Conservation (phyloP, 2,329 filamentous ascomycete species). For the Trichophaea hybrida region DNA sequence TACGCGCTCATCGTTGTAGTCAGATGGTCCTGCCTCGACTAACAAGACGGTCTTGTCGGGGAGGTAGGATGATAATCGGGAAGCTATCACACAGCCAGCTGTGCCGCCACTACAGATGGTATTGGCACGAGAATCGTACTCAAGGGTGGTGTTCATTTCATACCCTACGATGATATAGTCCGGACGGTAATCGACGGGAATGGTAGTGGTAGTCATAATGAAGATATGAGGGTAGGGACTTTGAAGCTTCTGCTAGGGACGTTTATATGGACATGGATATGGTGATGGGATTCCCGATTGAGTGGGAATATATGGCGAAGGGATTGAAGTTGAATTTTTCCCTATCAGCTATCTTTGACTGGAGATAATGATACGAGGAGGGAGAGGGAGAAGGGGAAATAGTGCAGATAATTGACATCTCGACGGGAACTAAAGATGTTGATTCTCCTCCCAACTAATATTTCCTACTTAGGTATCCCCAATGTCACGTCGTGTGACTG, state of each 20-base stretch:
- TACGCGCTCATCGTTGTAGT: conserved; percentile 76
- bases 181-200: conserved; percentile 44
- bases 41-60: conserved; percentile 68
- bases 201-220: conserved; percentile 27
- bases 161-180: conserved; percentile 70
- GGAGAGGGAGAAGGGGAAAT: too few species aligned
- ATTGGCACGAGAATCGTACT: neutral
- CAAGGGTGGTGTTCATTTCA: neutral
- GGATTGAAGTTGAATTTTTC: too few species aligned
- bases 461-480: too few species aligned
- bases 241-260: too few species aligned
- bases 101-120: conserved; percentile 46
- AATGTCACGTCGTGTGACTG: too few species aligned
- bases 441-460: too few species aligned
- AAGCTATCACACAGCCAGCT: conserved; percentile 70
- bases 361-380: too few species aligned
- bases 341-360: too few species aligned
- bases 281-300: neutral
- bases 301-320: too few species aligned
- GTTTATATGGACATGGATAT: neutral
- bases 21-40: conserved; percentile 73
- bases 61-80: conserved; percentile 66
- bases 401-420: too few species aligned
- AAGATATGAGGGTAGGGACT: conserved; percentile 17
- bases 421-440: too few species aligned